These are phyloP conservation scores for Rubroboletus pulcherrimus DNA, from an alignment of 768 basidiomycete genomes.

Conservation along the genomic window DNA sequence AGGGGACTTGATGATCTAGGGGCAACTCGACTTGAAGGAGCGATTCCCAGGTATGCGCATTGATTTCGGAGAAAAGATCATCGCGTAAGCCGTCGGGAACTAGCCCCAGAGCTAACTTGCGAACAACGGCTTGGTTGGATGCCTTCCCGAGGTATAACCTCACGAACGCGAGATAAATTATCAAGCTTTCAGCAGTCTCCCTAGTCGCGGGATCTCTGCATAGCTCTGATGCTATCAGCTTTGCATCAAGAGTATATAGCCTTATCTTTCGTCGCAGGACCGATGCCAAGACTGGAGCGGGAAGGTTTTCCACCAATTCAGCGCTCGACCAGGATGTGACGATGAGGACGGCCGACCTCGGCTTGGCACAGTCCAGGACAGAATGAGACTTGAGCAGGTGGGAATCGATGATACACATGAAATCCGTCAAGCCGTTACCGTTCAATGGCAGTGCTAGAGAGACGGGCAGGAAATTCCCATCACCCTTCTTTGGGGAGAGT, in stretches of 20 bases:
- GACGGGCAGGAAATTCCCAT: conserved; percentile 45
- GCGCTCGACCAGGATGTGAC: conserved; percentile 69
- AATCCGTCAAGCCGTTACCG: conserved; percentile 54
- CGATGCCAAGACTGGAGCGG: conserved; percentile 40
- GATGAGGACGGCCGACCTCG: conserved; percentile 68
- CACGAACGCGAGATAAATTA: conserved; percentile 78
- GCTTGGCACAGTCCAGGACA: conserved; percentile 62
- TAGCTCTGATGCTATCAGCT: conserved; percentile 41
- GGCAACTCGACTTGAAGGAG: conserved; percentile 55
- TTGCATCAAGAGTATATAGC: conserved; percentile 59
- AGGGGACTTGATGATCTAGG: conserved; percentile 11
- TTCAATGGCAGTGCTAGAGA: conserved; percentile 56
- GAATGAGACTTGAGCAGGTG: conserved; percentile 75
- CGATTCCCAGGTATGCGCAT: conserved; percentile 59
- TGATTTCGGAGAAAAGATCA: conserved; percentile 44
- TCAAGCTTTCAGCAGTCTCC: conserved; percentile 49
- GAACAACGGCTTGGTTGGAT: conserved; percentile 51
- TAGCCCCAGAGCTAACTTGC: conserved; percentile 46
- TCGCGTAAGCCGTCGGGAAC: conserved; percentile 47
- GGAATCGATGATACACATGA: conserved; percentile 73
- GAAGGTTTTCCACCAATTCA: conserved; percentile 70
- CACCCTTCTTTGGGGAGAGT: conserved; percentile 47
- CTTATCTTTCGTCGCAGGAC: conserved; percentile 50
- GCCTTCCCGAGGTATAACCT: conserved; percentile 72
- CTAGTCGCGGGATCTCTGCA: conserved; percentile 29